Percentiles rank a stretch among this genome's conserved stretches.
Evolutionary conservation across 2,329 filamentous ascomycete species (phyloP).

Genomic region (Ophiostoma novo-ulmi): DNA sequence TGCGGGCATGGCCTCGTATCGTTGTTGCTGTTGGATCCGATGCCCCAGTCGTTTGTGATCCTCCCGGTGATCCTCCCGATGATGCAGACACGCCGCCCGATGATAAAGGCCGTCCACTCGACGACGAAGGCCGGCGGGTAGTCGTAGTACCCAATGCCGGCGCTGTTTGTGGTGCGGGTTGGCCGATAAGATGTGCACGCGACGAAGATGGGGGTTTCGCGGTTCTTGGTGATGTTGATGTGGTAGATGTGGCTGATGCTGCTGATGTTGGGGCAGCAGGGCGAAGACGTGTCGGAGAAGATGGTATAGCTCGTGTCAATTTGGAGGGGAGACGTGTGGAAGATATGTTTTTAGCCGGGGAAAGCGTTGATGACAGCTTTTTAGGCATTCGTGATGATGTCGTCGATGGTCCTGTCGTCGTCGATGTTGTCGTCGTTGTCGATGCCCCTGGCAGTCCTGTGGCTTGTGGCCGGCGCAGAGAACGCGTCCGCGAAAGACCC

Average conservation of each 20-base stretch:
- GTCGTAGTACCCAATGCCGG: constrained; percentile 17
- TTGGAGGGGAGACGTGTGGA: background rate
- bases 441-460: constrained; percentile 16
- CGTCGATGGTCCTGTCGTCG: background rate
- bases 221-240: background rate
- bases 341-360: background rate
- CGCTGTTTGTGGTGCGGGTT: background rate
- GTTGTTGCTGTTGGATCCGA: background rate
- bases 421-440: background rate
- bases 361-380: background rate
- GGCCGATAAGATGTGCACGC: constrained; percentile 13
- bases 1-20: constrained; percentile 23
- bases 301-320: background rate
- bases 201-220: constrained; percentile 21
- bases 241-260: background rate
- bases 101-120: background rate
- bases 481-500: constrained; percentile 43
- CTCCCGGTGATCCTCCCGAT: background rate
- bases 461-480: constrained; percentile 42
- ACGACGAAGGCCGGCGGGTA: constrained; percentile 29
- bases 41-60: background rate
- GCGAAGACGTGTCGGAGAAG: background rate
- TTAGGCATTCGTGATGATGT: background rate
- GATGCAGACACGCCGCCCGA: constrained; percentile 5
- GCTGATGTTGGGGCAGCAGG: background rate